Conservation (phyloP, 2,329 filamentous ascomycete genomes). For the Macrophomina pseudophaseolina region DNA sequence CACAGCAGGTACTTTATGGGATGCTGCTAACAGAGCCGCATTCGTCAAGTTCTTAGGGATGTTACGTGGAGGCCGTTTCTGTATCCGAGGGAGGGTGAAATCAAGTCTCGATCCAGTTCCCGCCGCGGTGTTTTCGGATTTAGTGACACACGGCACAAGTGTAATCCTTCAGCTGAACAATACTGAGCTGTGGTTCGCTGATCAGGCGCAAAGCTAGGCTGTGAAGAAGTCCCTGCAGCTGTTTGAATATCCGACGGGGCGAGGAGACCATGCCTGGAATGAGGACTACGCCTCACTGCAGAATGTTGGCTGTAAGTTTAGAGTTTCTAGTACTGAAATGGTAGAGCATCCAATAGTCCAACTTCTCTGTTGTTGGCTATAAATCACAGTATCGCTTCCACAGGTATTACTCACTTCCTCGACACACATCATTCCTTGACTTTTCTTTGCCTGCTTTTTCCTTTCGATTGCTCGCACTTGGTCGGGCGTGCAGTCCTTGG, state of each 20-base stretch:
- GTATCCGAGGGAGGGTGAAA: slow-evolving; percentile 3
- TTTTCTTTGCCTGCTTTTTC: not conserved
- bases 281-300: not conserved
- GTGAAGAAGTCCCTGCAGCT: not conserved
- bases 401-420: too few species aligned
- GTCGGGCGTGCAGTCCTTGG: not conserved
- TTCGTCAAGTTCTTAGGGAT: not conserved
- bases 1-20: not conserved
- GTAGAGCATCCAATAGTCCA: not conserved
- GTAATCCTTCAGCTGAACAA: not conserved
- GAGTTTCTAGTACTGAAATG: not conserved
- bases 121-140: not conserved
- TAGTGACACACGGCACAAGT: not conserved
- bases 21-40: not conserved
- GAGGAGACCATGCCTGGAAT: not conserved
- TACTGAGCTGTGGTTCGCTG: not conserved
- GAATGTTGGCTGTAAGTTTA: not conserved
- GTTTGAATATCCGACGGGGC: not conserved
- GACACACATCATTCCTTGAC: not conserved
- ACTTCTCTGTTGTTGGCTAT: not conserved
- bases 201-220: not conserved
- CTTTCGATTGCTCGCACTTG: not conserved
- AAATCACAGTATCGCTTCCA: not conserved
- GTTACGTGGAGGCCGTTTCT: not conserved
- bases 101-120: not conserved